Conservation (phyloP, 164 flowering plant genomes). For the Saururus chinensis region DNA sequence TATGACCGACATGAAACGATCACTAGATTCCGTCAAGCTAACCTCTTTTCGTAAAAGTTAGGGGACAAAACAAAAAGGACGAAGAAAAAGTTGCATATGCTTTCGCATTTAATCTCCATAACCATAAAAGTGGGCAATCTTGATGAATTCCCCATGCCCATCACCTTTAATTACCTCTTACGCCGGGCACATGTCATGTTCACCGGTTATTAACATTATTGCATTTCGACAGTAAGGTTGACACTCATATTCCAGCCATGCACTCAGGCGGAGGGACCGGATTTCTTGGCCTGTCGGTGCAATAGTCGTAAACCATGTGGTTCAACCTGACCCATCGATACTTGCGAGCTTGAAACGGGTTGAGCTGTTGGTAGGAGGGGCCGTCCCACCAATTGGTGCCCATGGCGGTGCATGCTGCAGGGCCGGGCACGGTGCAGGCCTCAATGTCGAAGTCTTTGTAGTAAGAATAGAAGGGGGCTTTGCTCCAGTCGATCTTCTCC, state of each 20-base stretch:
- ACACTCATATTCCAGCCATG: conserved; percentile 8
- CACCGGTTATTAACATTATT: background rate
- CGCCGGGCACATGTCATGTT: background rate
- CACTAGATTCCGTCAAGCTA: no score
- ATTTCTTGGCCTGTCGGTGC: conserved; percentile 11
- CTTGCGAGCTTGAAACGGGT: conserved; percentile 7
- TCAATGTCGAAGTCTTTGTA: conserved; percentile 15
- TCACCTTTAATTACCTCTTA: background rate
- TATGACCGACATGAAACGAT: no score
- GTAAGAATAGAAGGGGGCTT: conserved; percentile 14
- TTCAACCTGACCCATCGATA: conserved; percentile 16
- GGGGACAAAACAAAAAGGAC: no score
- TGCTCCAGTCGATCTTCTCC: conserved; percentile 19
- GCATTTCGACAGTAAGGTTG: background rate
- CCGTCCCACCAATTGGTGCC: conserved; percentile 14
- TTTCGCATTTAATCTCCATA: no score
- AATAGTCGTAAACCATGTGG: conserved; percentile 19
- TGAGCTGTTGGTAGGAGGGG: conserved; percentile 5
- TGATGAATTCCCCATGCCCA: no score
- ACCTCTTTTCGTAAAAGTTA: no score
- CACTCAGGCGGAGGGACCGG: conserved; percentile 15
- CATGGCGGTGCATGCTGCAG: background rate
- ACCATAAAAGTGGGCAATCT: no score
- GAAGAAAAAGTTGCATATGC: no score
- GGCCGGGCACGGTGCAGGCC: conserved; percentile 6